Evolutionary conservation across 306 rosid genomes (phyloP).

Genomic region (Arachis hypogaea): DNA sequence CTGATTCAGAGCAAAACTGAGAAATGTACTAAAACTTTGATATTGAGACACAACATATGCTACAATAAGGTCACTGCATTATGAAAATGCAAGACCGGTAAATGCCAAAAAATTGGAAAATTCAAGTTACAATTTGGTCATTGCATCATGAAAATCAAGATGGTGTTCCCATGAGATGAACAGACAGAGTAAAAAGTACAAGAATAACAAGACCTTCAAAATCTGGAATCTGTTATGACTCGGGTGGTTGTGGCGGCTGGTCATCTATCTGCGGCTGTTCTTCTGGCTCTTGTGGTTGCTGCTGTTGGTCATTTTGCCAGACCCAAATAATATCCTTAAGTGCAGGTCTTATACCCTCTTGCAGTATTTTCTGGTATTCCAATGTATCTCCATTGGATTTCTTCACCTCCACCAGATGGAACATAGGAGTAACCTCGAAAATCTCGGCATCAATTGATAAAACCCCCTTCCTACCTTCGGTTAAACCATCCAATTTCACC

Average conservation of each 20-base stretch:
- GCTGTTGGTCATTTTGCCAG: slow-evolving; percentile 66
- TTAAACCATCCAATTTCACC: slow-evolving; percentile 56
- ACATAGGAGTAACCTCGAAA: slow-evolving; percentile 70
- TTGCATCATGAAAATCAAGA: slow-evolving; percentile 29
- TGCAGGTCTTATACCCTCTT: slow-evolving; percentile 74
- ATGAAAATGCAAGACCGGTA: slow-evolving; percentile 11
- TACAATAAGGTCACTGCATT: slow-evolving; percentile 1
- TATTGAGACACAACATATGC: slow-evolving; percentile 29
- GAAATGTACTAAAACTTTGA: slow-evolving; percentile 10
- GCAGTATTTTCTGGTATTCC: slow-evolving; percentile 75
- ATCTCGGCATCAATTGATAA: slow-evolving; percentile 85
- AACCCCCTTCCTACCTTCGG: slow-evolving; percentile 76
- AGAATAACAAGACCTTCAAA: slow-evolving; percentile 11
- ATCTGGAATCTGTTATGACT: slow-evolving; percentile 20
- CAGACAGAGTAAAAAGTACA: neutral
- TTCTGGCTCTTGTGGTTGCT: slow-evolving; percentile 33
- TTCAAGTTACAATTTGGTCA: slow-evolving; percentile 20
- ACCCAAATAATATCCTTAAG: slow-evolving; percentile 87
- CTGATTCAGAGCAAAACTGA: slow-evolving; percentile 16
- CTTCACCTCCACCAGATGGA: slow-evolving; percentile 84
- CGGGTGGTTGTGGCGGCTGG: slow-evolving; percentile 35
- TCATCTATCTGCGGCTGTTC: slow-evolving; percentile 40
- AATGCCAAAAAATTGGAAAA: neutral
- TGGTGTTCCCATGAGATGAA: slow-evolving; percentile 11
- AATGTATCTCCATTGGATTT: slow-evolving; percentile 82